Evolutionary conservation across 83 land plant genomes (phyloP).

Genomic region (Larix sibirica): DNA sequence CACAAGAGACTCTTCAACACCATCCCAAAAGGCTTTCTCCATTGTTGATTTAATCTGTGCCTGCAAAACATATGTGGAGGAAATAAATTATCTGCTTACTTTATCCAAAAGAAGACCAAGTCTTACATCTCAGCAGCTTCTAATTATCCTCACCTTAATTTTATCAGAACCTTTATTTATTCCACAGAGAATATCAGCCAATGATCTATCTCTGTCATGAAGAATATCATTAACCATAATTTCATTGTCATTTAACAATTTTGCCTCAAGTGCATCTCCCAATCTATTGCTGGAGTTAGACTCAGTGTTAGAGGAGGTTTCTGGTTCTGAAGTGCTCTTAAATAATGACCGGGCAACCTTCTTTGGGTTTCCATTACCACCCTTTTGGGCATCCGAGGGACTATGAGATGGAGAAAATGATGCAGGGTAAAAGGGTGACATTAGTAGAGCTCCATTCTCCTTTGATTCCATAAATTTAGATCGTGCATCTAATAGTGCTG

Average conservation of each 20-base stretch:
- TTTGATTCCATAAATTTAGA: constrained; percentile 65
- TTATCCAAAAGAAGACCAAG: not conserved
- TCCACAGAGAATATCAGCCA: constrained; percentile 21
- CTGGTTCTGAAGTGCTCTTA: constrained; percentile 13
- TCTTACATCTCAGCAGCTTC: not conserved
- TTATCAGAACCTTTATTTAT: constrained; percentile 20
- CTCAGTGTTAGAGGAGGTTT: constrained; percentile 6
- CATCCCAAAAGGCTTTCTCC: constrained; percentile 97
- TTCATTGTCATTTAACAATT: constrained; percentile 66
- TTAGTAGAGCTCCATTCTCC: constrained; percentile 56
- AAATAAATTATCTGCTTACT: not conserved
- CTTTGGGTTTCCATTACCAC: constrained; percentile 22
- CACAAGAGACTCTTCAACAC: constrained; percentile 56
- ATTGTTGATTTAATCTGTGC: constrained; percentile 75
- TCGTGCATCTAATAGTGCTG: constrained; percentile 73
- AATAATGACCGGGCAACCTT: constrained; percentile 53
- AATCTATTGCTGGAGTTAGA: not conserved
- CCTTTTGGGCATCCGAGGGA: constrained; percentile 11
- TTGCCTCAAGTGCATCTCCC: constrained; percentile 13
- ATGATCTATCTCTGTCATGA: constrained; percentile 50
- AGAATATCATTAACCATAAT: constrained; percentile 82
- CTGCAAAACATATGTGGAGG: constrained; percentile 23
- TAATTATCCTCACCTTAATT: constrained; percentile 37
- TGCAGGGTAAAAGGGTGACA: constrained; percentile 57
- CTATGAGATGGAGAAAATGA: constrained; percentile 24